These are phyloP conservation scores for Elaphomyces granulatus DNA, from an alignment of 495 filamentous ascomycete species.

Conservation along the genomic window DNA sequence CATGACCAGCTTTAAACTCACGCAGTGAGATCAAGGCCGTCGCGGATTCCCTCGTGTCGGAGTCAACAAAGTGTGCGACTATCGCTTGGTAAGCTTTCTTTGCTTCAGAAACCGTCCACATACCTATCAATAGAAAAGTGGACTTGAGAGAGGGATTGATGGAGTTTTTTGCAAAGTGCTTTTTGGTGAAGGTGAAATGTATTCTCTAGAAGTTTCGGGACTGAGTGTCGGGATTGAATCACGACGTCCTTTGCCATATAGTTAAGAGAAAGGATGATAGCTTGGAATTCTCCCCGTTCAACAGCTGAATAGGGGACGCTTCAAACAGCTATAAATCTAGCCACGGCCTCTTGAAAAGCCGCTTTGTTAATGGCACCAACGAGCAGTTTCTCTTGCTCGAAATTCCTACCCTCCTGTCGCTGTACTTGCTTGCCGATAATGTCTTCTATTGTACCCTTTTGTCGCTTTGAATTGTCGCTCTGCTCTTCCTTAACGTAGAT, in stretches of 20 bases:
- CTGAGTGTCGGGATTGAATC: background rate
- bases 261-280: background rate
- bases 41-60: background rate
- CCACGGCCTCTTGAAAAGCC: background rate
- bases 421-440: background rate
- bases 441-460: background rate
- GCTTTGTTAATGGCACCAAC: constrained; percentile 1
- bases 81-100: background rate
- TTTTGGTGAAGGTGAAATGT: background rate
- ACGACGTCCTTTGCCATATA: background rate
- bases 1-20: background rate
- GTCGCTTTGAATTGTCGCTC: background rate
- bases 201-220: background rate
- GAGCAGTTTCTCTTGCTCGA: constrained; percentile 4
- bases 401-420: background rate
- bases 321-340: background rate
- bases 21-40: background rate
- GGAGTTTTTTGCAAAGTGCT: background rate
- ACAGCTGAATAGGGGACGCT: background rate
- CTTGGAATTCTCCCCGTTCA: background rate
- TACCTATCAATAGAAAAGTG: background rate
- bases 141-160: background rate
- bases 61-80: background rate
- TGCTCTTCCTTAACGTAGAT: background rate
- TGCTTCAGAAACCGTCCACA: background rate